Evolutionary conservation across 345 rosid genomes (phyloP).

Genomic region (Eutrema yunnanense): DNA sequence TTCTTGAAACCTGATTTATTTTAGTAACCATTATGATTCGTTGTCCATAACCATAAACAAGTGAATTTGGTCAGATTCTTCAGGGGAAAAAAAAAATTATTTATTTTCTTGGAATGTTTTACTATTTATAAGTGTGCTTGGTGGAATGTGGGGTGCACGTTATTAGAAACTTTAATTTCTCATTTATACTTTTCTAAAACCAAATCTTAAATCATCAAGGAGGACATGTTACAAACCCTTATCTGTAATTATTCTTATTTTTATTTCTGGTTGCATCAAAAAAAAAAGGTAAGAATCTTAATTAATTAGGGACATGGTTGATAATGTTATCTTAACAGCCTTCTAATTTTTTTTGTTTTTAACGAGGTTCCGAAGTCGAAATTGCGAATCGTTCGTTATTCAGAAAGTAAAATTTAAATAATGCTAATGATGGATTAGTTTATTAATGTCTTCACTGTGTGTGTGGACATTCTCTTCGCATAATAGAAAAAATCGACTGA

Average conservation of each 20-base stretch:
- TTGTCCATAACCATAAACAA: conserved; percentile 30
- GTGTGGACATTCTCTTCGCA: neutral
- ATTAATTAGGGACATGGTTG: neutral
- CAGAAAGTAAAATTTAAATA: neutral
- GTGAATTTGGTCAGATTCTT: conserved; percentile 19
- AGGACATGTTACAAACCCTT: conserved; percentile 12
- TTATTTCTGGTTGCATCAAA: neutral
- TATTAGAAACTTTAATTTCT: neutral
- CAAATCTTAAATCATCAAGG: neutral
- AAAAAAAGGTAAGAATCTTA: neutral
- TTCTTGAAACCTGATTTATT: conserved; percentile 8
- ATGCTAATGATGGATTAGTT: neutral
- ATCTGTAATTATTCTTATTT: neutral
- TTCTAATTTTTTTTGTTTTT: neutral
- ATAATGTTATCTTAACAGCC: neutral
- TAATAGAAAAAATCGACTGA: too few species aligned
- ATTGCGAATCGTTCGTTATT: neutral
- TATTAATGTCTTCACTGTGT: neutral
- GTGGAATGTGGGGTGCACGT: conserved; percentile 28
- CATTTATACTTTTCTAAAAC: neutral
- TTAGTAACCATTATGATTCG: conserved; percentile 20
- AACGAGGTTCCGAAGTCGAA: neutral
- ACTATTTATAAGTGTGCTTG: conserved; percentile 25
- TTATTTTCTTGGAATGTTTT: conserved; percentile 11
- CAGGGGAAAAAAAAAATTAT: neutral